Evolutionary conservation across 352 stramenopile genomes (phyloP).

Genomic region (Phytophthora aleatoria): DNA sequence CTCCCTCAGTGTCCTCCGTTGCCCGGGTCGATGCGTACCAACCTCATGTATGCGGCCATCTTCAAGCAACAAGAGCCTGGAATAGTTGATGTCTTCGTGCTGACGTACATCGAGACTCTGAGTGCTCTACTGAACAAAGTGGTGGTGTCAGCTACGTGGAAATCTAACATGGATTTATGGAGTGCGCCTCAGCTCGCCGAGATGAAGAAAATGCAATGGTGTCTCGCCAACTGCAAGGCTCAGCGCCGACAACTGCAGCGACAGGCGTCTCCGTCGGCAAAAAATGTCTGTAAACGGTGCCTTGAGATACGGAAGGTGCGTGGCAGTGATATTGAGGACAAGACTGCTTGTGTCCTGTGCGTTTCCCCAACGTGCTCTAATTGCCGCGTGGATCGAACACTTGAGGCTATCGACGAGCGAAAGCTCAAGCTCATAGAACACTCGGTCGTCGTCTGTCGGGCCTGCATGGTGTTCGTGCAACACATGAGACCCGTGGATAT

Average conservation of each 20-base stretch:
- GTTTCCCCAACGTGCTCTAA: slow-evolving; percentile 27
- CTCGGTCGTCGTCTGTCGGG: slow-evolving; percentile 23
- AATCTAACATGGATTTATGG: slow-evolving; percentile 27
- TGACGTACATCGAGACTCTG: slow-evolving; percentile 31
- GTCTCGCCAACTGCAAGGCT: slow-evolving; percentile 25
- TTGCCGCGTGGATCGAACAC: slow-evolving; percentile 28
- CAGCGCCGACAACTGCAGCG: slow-evolving; percentile 28
- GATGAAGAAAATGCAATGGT: slow-evolving; percentile 43
- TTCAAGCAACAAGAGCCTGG: slow-evolving; percentile 33
- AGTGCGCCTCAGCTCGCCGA: slow-evolving; percentile 23
- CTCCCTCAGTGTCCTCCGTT: slow-evolving; percentile 24
- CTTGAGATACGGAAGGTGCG: slow-evolving; percentile 25
- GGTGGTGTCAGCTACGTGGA: slow-evolving; percentile 29
- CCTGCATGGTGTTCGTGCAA: slow-evolving; percentile 31
- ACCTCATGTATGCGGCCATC: slow-evolving; percentile 28
- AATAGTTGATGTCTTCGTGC: slow-evolving; percentile 33
- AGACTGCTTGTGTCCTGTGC: slow-evolving; percentile 25
- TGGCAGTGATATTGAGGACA: slow-evolving; percentile 20
- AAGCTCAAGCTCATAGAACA: slow-evolving; percentile 26
- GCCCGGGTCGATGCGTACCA: slow-evolving; percentile 32
- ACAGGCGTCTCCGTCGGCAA: slow-evolving; percentile 20
- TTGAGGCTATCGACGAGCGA: slow-evolving; percentile 25
- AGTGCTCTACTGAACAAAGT: slow-evolving; percentile 29
- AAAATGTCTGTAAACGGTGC: slow-evolving; percentile 25
- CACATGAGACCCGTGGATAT: slow-evolving; percentile 35